A percentile compares a stretch with the other conserved stretches of the same genome.
Evolutionary conservation across 306 rosid genomes (phyloP).

Genomic region (Acacia acuminata): DNA sequence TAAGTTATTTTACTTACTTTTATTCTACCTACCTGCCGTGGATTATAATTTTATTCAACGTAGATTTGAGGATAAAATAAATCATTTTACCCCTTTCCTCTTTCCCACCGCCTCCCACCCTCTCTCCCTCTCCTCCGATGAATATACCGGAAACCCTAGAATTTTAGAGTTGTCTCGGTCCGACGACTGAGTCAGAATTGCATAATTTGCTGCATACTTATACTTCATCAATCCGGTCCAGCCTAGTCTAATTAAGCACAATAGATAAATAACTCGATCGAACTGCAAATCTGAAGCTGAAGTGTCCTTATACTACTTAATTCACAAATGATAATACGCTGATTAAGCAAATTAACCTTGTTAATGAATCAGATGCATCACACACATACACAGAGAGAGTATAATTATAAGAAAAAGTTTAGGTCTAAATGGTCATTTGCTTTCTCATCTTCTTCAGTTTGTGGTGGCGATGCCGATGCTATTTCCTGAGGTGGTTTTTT

Average conservation of each 20-base stretch:
- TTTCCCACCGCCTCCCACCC: too few relatives aligned
- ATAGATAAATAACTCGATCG: neutral
- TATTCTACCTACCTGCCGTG: too few relatives aligned
- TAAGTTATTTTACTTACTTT: too few relatives aligned
- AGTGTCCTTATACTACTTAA: neutral
- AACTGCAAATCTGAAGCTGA: neutral
- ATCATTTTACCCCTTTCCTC: rapidly evolving
- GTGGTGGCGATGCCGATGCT: neutral
- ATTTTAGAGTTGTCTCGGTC: too few relatives aligned
- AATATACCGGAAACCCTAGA: too few relatives aligned
- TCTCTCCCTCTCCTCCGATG: too few relatives aligned
- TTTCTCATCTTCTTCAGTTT: slow-evolving; percentile 35
- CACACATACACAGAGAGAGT: neutral
- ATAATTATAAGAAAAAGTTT: slow-evolving; percentile 59
- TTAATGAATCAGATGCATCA: neutral
- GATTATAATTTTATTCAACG: too few relatives aligned
- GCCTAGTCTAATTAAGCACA: too few relatives aligned
- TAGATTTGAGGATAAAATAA: too few relatives aligned
- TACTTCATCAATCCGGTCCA: neutral
- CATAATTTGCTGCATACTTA: neutral
- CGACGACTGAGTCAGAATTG: neutral
- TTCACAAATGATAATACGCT: neutral
- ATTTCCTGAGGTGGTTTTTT: slow-evolving; percentile 4
- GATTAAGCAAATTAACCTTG: neutral
- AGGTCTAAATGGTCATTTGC: slow-evolving; percentile 50